Conservation (phyloP, 768 basidiomycete species). For the Lactarius hatsudake region DNA sequence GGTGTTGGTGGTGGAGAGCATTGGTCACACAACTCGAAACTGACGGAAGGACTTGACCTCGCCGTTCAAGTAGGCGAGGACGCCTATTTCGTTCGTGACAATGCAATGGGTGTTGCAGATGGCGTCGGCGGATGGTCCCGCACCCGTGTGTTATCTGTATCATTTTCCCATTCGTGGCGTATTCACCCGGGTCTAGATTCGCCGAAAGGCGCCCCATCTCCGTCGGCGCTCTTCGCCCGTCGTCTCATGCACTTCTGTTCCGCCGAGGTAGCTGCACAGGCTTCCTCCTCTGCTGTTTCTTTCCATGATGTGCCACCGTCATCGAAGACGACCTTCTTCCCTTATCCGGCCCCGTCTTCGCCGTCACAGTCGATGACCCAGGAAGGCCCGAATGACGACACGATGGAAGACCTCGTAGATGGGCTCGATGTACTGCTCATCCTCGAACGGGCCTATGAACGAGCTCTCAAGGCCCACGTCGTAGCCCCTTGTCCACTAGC, state of each 20-base stretch:
- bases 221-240: slow-evolving; percentile 63
- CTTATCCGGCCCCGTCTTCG: slow-evolving; percentile 2
- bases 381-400: slow-evolving; percentile 44
- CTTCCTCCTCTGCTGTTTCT: slow-evolving; percentile 25
- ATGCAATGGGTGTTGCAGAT: slow-evolving; percentile 92
- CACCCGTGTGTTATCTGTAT: slow-evolving; percentile 33
- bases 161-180: not conserved
- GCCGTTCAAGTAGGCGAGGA: slow-evolving; percentile 89
- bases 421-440: slow-evolving; percentile 67
- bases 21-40: slow-evolving; percentile 23
- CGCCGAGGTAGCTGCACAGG: slow-evolving; percentile 47
- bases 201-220: slow-evolving; percentile 32
- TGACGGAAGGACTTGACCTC: slow-evolving; percentile 41
- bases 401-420: slow-evolving; percentile 63
- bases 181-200: slow-evolving; percentile 6
- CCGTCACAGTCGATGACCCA: slow-evolving; percentile 29
- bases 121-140: slow-evolving; percentile 91
- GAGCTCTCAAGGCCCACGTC: slow-evolving; percentile 61
- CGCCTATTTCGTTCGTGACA: slow-evolving; percentile 77
- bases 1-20: slow-evolving; percentile 23
- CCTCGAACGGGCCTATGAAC: slow-evolving; percentile 67
- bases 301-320: slow-evolving; percentile 16
- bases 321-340: not conserved
- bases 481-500: slow-evolving; percentile 29
- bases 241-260: slow-evolving; percentile 86